These are phyloP conservation scores for Apiotrichum veenhuisii DNA, from an alignment of 1,284 basidiomycete genomes.

Conservation along the genomic window DNA sequence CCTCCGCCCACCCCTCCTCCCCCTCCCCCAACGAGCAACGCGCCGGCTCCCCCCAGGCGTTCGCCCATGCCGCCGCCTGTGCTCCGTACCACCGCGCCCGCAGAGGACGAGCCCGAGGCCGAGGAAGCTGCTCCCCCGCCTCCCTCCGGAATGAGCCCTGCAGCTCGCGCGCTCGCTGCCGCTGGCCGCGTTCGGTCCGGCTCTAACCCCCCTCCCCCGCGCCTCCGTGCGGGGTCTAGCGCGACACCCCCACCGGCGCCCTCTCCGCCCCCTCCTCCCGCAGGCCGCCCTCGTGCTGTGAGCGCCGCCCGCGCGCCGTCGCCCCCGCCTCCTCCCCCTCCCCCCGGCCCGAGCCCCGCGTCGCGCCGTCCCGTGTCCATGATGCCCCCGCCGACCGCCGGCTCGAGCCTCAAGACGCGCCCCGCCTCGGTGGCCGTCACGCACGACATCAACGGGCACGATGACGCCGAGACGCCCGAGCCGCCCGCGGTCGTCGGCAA, in stretches of 20 bases:
- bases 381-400: constrained; percentile 24
- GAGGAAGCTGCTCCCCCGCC: constrained; percentile 32
- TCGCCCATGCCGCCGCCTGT: background rate
- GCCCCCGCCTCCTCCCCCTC: constrained; percentile 19
- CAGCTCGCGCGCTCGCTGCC: constrained; percentile 24
- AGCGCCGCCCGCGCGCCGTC: background rate
- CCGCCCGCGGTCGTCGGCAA: constrained; percentile 45
- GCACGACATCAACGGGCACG: constrained; percentile 10
- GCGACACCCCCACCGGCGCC: background rate
- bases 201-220: constrained; percentile 12
- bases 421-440: constrained; percentile 30
- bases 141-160: constrained; percentile 34
- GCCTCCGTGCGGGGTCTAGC: background rate
- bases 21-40: constrained; percentile 31
- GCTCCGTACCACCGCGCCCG: background rate
- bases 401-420: constrained; percentile 18
- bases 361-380: constrained; percentile 15
- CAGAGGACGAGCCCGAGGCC: constrained; percentile 17
- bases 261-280: constrained; percentile 30
- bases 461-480: constrained; percentile 26
- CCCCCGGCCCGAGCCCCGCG: constrained; percentile 30
- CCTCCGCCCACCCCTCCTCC: constrained; percentile 27
- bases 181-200: constrained; percentile 11
- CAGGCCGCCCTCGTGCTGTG: constrained; percentile 13
- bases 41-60: constrained; percentile 18